phyloP scores from a whole-genome alignment of 2,329 filamentous ascomycete species.

The Aspergillus floridensis region DNA sequence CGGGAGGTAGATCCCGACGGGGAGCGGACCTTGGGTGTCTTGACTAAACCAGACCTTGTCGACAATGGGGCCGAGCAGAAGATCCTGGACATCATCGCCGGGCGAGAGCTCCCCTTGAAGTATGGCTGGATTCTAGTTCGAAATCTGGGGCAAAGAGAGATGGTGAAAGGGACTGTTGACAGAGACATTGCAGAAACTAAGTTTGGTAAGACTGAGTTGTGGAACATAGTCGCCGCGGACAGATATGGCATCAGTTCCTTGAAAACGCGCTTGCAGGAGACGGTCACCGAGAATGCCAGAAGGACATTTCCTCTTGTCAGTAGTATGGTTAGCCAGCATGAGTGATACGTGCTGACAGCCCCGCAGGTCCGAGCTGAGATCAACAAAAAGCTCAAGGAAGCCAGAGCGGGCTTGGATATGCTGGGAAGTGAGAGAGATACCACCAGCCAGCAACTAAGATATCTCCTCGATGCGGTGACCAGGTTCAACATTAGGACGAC shows the following conservation, averaged over 20 bases:
- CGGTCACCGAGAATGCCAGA: conserved; percentile 44
- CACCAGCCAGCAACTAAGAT: conserved; percentile 30
- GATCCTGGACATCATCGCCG: conserved; percentile 29
- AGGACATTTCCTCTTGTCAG: conserved; percentile 47
- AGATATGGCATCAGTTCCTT: conserved; percentile 45
- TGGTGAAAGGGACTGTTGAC: conserved; percentile 17
- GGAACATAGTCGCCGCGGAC: conserved; percentile 38
- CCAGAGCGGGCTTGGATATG: no score
- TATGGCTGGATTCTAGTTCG: conserved; percentile 34
- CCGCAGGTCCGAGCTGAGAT: conserved; percentile 34
- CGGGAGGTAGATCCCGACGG: conserved; percentile 36
- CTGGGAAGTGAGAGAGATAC: conserved; percentile 38
- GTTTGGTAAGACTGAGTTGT: conserved; percentile 38
- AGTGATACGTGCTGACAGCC: not conserved
- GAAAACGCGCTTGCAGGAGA: conserved; percentile 39
- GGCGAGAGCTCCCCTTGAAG: conserved; percentile 20
- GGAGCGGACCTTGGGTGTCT: conserved; percentile 44
- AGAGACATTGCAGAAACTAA: conserved; percentile 32
- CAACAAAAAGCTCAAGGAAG: conserved; percentile 28
- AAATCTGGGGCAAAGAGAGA: conserved; percentile 32
- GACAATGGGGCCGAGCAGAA: conserved; percentile 30
- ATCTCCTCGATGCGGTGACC: conserved; percentile 38
- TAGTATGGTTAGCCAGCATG: not conserved
- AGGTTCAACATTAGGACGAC: conserved; percentile 39
- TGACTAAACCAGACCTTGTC: conserved; percentile 62